Evolutionary conservation across 1,284 basidiomycete species (phyloP), one percentile per base, ranked within the genome.

Genomic region (Fistulinella cinereoalba): DNA sequence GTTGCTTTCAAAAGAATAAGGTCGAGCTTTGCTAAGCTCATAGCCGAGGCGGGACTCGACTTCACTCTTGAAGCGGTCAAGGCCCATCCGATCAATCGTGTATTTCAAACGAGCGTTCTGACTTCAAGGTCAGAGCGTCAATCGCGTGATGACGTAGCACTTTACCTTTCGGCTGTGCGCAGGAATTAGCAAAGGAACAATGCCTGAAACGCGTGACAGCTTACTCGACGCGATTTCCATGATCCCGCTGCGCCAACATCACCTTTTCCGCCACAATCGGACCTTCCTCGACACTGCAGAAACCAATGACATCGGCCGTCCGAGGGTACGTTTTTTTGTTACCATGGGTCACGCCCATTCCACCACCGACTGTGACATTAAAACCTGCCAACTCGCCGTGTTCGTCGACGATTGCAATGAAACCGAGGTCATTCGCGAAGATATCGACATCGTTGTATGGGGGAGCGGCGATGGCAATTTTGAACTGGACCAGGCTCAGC

Each of bases 251-350:
- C 25, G 88, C 86, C 44, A 97, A 71, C 86, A 99, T 89, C 61
- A 99, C 80, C 64, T 88, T 87, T 73, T 98, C 95, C 28, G 93
- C 93, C 8, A 95, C 88, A 49, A 85, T 76, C 60, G 81, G 79
- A 42, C 89, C 93, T 66, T 99, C 87, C 53, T 96, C 92, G 13
- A 84, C 75, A 1, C 86, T 90, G 60, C 93, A 92, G 75, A 97
- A 99, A 45, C 96, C 97, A 55, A 99, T 81, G 23, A 97, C 74
- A 60, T 86, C 85, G 41, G 83, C 94, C 34, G 88, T 71, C 52
- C 97, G 85, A 37, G 97, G 97, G 69, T 99, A 99, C 0, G 96
- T 99, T 76, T 96, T 95, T 77, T 98, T 99, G 79, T 93, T 97
- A 43, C 91, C 93, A 66, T 99, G 95, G 1, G 96, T 98, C 38